Percentiles rank a stretch among this genome's conserved stretches.
These are phyloP conservation scores for Nannizzia gypsea DNA, from an alignment of 2,329 filamentous ascomycete species.

Conservation along the genomic window DNA sequence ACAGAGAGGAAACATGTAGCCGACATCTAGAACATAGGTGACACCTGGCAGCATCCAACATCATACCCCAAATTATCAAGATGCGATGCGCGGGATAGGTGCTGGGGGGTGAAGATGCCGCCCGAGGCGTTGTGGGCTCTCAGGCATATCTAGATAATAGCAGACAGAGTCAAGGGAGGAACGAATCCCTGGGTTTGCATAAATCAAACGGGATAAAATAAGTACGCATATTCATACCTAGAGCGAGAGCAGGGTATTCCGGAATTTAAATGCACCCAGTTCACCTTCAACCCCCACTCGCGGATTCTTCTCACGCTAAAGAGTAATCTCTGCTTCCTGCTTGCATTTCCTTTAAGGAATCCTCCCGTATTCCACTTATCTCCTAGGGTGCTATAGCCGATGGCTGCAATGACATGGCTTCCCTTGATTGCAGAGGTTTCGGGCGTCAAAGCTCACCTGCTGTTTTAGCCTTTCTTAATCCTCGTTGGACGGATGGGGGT, in stretches of 20 bases:
- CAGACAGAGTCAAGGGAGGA: background rate
- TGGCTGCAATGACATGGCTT: slow-evolving; percentile 1
- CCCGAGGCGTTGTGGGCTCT: background rate
- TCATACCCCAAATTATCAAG: background rate
- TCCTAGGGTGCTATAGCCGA: slow-evolving; percentile 3
- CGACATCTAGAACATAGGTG: slow-evolving; percentile 1
- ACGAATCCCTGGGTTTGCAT: slow-evolving; percentile 2
- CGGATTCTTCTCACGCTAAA: background rate
- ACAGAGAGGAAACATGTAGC: background rate
- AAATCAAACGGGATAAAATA: slow-evolving; percentile 2
- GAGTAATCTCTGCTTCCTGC: background rate
- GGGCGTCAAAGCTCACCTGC: background rate
- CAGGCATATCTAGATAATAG: background rate
- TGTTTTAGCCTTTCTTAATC: background rate
- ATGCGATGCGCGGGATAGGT: background rate
- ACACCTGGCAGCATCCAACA: background rate
- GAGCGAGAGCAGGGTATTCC: slow-evolving; percentile 1
- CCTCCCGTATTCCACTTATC: slow-evolving; percentile 1
- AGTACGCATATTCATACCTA: background rate
- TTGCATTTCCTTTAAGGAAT: slow-evolving; percentile 1
- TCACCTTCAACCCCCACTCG: background rate
- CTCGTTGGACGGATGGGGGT: background rate
- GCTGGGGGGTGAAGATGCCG: background rate
- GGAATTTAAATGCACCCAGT: slow-evolving; percentile 2
- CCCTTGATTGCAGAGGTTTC: slow-evolving; percentile 5